Conservation (phyloP, 2,329 filamentous ascomycete genomes). For the Juglanconis juglandina region DNA sequence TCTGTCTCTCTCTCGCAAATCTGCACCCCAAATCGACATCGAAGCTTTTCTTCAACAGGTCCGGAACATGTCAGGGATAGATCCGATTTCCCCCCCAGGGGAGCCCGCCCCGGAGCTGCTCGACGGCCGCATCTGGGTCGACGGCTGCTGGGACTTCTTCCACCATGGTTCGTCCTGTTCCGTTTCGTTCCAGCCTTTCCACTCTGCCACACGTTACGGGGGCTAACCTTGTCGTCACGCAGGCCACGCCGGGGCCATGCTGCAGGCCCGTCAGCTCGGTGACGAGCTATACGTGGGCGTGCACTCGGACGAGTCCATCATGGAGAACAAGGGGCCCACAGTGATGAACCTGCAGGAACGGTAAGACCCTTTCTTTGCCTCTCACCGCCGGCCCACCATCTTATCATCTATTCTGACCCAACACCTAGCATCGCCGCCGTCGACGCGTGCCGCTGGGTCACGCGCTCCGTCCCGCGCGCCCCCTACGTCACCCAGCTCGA, state of each 20-base stretch:
- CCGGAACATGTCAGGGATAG: constrained; percentile 21
- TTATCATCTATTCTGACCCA: constrained; percentile 19
- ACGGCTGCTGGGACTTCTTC: constrained; percentile 98
- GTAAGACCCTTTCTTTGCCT: constrained; percentile 36
- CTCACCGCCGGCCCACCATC: constrained; percentile 11
- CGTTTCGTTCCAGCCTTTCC: background rate
- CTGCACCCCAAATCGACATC: too few species aligned
- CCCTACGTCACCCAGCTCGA: constrained; percentile 92
- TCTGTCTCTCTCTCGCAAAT: too few species aligned
- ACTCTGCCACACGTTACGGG: background rate
- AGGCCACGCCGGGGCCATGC: constrained; percentile 95
- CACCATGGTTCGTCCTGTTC: constrained; percentile 69
- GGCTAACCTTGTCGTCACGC: constrained; percentile 7
- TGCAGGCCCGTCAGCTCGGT: constrained; percentile 90
- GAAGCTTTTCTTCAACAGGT: background rate
- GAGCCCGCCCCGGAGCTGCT: constrained; percentile 53
- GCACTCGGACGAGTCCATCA: constrained; percentile 91
- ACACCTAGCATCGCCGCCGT: constrained; percentile 72
- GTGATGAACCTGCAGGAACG: constrained; percentile 94
- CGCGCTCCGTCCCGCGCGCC: constrained; percentile 75
- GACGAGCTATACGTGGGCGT: constrained; percentile 86
- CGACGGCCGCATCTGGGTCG: constrained; percentile 86
- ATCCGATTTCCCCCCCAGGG: constrained; percentile 35
- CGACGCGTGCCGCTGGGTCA: constrained; percentile 93
- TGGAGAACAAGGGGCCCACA: constrained; percentile 95